Percentiles rank a stretch among this genome's conserved stretches.
Evolutionary conservation across 2,329 filamentous ascomycete genomes (phyloP).

Genomic region (Beauveria sp.): DNA sequence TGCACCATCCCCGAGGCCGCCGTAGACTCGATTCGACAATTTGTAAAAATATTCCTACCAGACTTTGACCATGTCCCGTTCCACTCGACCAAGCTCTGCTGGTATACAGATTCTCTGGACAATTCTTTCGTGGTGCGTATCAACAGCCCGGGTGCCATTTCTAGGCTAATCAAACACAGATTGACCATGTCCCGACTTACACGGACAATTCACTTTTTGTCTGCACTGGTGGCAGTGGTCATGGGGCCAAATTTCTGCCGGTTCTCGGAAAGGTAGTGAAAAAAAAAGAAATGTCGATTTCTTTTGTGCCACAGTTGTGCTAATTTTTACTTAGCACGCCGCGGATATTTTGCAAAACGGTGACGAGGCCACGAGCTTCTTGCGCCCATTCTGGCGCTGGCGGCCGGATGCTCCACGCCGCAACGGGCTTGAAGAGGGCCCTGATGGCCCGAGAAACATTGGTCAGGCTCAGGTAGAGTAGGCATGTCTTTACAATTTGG

Average conservation of each 20-base stretch:
- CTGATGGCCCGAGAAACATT: constrained; percentile 19
- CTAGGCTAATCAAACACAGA: constrained; percentile 11
- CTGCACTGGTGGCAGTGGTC: constrained; percentile 28
- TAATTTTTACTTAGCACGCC: constrained; percentile 20
- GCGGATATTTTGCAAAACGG: constrained; percentile 23
- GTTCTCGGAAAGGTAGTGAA: constrained; percentile 23
- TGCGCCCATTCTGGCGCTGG: constrained; percentile 26
- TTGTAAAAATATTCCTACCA: constrained; percentile 20
- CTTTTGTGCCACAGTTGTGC: background rate
- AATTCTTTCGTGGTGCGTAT: constrained; percentile 22
- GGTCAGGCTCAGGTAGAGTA: background rate
- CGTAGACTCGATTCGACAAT: constrained; percentile 16
- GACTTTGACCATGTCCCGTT: constrained; percentile 21
- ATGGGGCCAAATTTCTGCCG: constrained; percentile 29
- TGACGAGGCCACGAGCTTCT: constrained; percentile 20
- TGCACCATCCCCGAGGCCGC: constrained; percentile 17
- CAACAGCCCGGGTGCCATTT: background rate
- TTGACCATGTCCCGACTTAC: constrained; percentile 26
- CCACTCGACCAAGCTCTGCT: constrained; percentile 23
- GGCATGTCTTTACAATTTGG: background rate
- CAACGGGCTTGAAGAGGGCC: constrained; percentile 25
- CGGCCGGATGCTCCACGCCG: constrained; percentile 18
- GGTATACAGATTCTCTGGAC: constrained; percentile 29
- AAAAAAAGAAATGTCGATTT: no score
- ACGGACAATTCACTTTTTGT: constrained; percentile 25